Conservation (phyloP, 2,329 filamentous ascomycete genomes). For the Aspergillus sp. region DNA sequence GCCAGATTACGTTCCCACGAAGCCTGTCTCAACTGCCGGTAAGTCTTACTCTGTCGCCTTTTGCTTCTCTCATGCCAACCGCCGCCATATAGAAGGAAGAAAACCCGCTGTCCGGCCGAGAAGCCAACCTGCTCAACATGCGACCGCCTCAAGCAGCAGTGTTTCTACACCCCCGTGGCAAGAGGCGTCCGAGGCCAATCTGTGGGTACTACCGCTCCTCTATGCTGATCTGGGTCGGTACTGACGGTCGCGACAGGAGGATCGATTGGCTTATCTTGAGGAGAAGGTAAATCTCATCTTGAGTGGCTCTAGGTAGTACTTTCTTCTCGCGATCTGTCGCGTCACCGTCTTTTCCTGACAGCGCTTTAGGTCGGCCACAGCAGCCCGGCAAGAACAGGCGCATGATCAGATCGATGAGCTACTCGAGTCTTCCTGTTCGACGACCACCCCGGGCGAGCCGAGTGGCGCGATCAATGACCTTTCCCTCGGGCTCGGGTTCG, state of each 20-base stretch:
- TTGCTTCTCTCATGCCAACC: slow-evolving; percentile 5
- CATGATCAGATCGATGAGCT: slow-evolving; percentile 6
- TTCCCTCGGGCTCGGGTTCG: slow-evolving; percentile 13
- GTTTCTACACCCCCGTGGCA: slow-evolving; percentile 35
- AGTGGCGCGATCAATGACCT: slow-evolving; percentile 12
- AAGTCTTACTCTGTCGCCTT: slow-evolving; percentile 5
- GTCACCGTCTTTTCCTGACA: neutral
- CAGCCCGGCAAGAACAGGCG: slow-evolving; percentile 4
- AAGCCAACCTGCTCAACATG: slow-evolving; percentile 45
- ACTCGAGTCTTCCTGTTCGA: slow-evolving; percentile 9
- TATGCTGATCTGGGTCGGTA: neutral
- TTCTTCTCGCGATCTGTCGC: neutral
- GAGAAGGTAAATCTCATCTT: slow-evolving; percentile 45
- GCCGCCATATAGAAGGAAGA: slow-evolving; percentile 34
- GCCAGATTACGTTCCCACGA: slow-evolving; percentile 26
- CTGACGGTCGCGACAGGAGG: slow-evolving; percentile 30
- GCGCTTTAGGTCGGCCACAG: too few relatives aligned
- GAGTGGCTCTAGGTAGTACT: slow-evolving; percentile 31
- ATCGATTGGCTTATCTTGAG: slow-evolving; percentile 43
- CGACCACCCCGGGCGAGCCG: slow-evolving; percentile 11
- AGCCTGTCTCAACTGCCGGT: slow-evolving; percentile 41
- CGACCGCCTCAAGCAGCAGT: slow-evolving; percentile 40
- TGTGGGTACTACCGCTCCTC: slow-evolving; percentile 20
- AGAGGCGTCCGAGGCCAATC: slow-evolving; percentile 35
- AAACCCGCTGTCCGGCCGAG: slow-evolving; percentile 45